phyloP scores from a whole-genome alignment of 2,329 filamentous ascomycete species.

The Talaromyces sp. region DNA sequence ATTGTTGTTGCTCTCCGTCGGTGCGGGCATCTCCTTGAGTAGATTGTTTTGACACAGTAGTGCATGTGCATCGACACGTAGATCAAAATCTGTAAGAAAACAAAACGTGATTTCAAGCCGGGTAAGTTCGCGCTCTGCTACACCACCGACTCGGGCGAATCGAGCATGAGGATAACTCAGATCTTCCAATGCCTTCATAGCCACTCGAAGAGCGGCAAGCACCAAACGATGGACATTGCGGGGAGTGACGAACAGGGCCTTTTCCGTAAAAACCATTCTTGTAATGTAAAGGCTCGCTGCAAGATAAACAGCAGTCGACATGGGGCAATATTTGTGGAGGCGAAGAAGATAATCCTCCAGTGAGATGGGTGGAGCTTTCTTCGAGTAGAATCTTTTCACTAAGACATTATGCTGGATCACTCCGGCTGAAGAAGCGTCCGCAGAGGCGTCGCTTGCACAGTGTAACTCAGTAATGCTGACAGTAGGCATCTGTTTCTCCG shows the following conservation, averaged over 20 bases:
- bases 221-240: constrained; percentile 84
- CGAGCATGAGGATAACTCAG: constrained; percentile 80
- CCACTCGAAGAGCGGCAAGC: constrained; percentile 78
- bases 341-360: constrained; percentile 81
- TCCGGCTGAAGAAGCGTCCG: constrained; percentile 68
- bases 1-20: neutral
- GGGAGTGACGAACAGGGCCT: constrained; percentile 73
- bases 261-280: constrained; percentile 72
- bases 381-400: constrained; percentile 89
- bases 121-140: constrained; percentile 75
- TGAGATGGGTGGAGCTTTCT: constrained; percentile 76
- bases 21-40: constrained; percentile 24
- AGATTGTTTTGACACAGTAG: constrained; percentile 51
- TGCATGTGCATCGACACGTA: constrained; percentile 60
- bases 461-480: constrained; percentile 31
- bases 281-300: constrained; percentile 86
- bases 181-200: constrained; percentile 94
- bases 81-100: constrained; percentile 79
- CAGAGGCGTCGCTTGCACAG: constrained; percentile 42
- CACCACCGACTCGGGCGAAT: constrained; percentile 82
- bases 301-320: constrained; percentile 90
- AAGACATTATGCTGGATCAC: constrained; percentile 80
- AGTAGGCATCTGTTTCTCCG: constrained; percentile 17
- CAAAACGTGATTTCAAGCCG: constrained; percentile 86
- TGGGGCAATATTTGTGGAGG: constrained; percentile 85